Percentiles rank a stretch among this genome's conserved stretches.
Evolutionary conservation across 139 green algal genomes (phyloP).

Genomic region (Chlorella vulgaris): DNA sequence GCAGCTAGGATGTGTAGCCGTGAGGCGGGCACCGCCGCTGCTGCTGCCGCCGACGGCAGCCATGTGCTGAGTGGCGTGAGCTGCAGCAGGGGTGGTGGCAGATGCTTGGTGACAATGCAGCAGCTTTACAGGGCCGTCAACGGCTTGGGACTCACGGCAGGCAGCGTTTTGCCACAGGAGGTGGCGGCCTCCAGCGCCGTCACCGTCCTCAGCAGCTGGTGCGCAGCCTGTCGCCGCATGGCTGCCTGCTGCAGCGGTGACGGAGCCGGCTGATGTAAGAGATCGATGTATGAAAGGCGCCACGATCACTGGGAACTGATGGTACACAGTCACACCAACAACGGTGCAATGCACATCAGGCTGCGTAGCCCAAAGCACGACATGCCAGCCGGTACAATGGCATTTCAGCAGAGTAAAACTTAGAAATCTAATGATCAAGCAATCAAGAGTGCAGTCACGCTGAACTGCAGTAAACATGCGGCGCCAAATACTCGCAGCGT

Average conservation of each 20-base stretch:
- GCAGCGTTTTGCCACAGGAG: background rate
- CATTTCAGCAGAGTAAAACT: too few relatives aligned
- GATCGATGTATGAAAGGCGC: background rate
- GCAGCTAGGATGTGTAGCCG: background rate
- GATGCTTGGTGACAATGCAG: background rate
- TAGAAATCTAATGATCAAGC: too few relatives aligned
- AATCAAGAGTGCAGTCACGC: too few relatives aligned
- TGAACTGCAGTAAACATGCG: too few relatives aligned
- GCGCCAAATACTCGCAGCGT: too few relatives aligned
- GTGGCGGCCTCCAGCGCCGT: conserved; percentile 4
- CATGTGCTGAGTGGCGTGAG: background rate
- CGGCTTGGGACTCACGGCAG: background rate
- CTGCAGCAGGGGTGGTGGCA: background rate
- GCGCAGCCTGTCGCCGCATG: conserved; percentile 10
- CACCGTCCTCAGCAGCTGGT: conserved; percentile 1
- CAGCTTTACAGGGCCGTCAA: background rate
- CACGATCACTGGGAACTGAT: too few relatives aligned
- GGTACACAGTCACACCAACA: too few relatives aligned
- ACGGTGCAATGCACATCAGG: too few relatives aligned
- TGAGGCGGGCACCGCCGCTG: background rate
- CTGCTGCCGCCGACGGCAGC: background rate
- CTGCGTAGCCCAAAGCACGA: too few relatives aligned
- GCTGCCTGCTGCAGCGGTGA: background rate
- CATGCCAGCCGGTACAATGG: too few relatives aligned
- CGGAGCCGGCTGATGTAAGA: background rate